phyloP scores from a whole-genome alignment of 2,329 filamentous ascomycete species.

The Calonectria ilicicola region DNA sequence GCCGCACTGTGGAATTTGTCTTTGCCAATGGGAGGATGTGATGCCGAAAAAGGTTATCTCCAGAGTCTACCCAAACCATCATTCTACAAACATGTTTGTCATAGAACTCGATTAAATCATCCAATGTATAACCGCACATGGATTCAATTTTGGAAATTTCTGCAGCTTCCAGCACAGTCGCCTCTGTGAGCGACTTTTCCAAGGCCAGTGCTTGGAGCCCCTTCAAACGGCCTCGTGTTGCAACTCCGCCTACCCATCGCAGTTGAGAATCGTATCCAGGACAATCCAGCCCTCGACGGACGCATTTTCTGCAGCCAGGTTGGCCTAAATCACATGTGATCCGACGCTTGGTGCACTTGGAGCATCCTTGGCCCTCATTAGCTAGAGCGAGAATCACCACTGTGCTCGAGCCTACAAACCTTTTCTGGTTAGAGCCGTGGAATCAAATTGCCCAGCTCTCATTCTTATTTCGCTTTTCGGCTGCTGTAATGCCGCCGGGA shows the following conservation, averaged over 20 bases:
- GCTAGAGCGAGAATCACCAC: not conserved
- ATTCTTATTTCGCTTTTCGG: not conserved
- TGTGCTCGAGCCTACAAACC: not conserved
- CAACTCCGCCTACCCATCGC: not conserved
- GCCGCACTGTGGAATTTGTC: not conserved
- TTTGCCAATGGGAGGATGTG: not conserved
- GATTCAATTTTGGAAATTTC: not conserved
- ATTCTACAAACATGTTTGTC: not conserved
- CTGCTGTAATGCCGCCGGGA: too few species aligned
- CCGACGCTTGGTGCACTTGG: not conserved
- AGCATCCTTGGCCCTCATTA: not conserved
- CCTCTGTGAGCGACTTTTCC: not conserved
- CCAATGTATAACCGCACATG: not conserved
- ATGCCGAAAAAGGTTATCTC: not conserved
- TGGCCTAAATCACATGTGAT: not conserved
- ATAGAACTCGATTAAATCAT: not conserved
- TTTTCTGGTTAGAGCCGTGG: not conserved
- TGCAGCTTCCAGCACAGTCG: not conserved
- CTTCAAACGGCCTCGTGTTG: not conserved
- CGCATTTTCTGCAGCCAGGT: not conserved
- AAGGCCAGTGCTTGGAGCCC: not conserved
- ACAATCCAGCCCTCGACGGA: not conserved
- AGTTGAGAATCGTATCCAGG: not conserved
- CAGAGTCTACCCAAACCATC: not conserved
- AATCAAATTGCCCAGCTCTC: not conserved